Base-by-base conservation (phyloP, 2,329 filamentous ascomycete species). In the Metarhizium rileyi region DNA sequence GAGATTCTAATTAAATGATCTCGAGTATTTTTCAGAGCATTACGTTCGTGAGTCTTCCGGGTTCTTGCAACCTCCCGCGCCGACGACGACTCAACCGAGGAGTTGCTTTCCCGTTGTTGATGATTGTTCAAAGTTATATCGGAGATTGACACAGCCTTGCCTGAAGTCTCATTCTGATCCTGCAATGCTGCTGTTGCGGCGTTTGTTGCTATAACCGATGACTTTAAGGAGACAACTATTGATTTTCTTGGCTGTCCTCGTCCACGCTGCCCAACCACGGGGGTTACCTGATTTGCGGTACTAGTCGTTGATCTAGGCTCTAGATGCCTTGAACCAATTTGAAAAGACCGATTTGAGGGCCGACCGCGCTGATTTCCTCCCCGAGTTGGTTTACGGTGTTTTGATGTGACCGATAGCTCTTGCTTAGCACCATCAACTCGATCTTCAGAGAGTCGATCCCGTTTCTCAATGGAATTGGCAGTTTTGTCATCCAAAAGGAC, bases 401-500 rank as follows among this genome's bases (percentile, higher is more conserved):
- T 48, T 33, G n/a, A 43, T 26, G 38, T 23, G 4, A 27, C 30
- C 27, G 33, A 43, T 7, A 22, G 10, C 22, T 48, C 20, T 47
- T 66, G 53, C 46, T 28, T 26, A 23, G 18, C 20, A 16, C 27
- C 28, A 44, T 22, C 8, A 10, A 7, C 8, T 18, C 16, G 36
- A 41, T 22, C 40, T 40, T 47, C 27, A 18, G 18, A 33, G 5
- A 22, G 14, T 23, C 10, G 20, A 20, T 6, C n/a, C n/a, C n/a
- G n/a, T 6, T 25, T 10, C 25, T 46, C 30, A 22, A 8, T 18
- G 14, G 26, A 3, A 33, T 48, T 26, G 16, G 25, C n/a, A 33
- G 8, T 12, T 18, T 25, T 20, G 25, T 65, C 59, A 43, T 72
- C 73, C 5, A 72, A 55, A 50, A 74, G 70, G 22, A 72, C 61